Evolutionary conservation across 805 yeast species (phyloP).

Genomic region (Candida taoyuanica): DNA sequence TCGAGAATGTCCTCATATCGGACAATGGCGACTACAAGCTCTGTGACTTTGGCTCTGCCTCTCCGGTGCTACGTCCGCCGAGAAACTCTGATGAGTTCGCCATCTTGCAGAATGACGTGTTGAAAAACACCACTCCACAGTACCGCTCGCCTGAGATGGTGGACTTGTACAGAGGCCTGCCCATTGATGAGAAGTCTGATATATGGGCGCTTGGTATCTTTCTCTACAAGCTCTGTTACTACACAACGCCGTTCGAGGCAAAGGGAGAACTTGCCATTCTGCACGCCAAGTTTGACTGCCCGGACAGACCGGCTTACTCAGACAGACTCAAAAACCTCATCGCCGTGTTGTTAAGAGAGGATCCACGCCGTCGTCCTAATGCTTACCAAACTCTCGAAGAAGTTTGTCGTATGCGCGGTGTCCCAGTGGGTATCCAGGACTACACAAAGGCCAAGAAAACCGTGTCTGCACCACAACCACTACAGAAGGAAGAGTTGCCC

Average conservation of each 20-base stretch:
- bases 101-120: conserved; percentile 58
- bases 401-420: conserved; percentile 54
- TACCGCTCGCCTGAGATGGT: conserved; percentile 84
- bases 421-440: conserved; percentile 38
- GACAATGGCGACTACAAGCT: conserved; percentile 56
- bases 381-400: conserved; percentile 68
- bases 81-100: conserved; percentile 54
- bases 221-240: conserved; percentile 71
- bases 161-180: conserved; percentile 60
- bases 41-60: conserved; percentile 82
- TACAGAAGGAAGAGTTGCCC: background rate
- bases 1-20: conserved; percentile 71
- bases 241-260: conserved; percentile 77
- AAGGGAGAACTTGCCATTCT: conserved; percentile 61
- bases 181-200: conserved; percentile 79
- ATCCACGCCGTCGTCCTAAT: conserved; percentile 71
- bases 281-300: conserved; percentile 49
- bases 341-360: conserved; percentile 52
- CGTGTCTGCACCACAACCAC: conserved; percentile 1
- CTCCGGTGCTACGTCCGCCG: conserved; percentile 60
- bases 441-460: conserved; percentile 31
- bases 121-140: conserved; percentile 82
- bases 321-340: conserved; percentile 61
- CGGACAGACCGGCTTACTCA: conserved; percentile 53
- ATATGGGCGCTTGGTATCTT: conserved; percentile 84